phyloP scores from a whole-genome alignment of 345 rosid genomes.

The Aegle marmelos region DNA sequence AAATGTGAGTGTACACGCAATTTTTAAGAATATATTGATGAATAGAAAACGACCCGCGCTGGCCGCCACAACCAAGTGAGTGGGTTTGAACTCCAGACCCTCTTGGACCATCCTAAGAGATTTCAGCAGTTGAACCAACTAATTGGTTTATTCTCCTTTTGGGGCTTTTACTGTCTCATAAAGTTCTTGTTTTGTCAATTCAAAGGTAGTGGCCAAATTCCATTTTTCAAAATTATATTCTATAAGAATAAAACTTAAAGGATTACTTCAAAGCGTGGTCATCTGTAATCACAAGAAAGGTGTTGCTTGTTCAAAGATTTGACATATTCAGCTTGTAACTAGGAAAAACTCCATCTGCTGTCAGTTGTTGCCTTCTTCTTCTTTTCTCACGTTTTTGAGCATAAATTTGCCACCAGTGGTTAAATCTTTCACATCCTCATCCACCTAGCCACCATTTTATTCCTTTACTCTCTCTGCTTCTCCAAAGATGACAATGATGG shows the following conservation, averaged over 20 bases:
- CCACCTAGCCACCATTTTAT: neutral
- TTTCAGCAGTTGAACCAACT: neutral
- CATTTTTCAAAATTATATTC: neutral
- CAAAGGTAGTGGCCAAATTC: neutral
- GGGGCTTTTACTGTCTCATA: too few species aligned
- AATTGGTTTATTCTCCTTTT: neutral
- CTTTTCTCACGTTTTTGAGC: neutral
- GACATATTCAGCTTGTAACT: neutral
- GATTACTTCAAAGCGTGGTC: neutral
- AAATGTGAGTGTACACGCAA: slow-evolving; percentile 51
- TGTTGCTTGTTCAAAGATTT: neutral
- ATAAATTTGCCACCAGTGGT: neutral
- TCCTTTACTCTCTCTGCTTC: neutral
- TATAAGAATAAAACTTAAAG: neutral
- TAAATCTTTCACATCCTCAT: neutral
- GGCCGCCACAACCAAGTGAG: neutral
- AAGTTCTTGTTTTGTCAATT: too few species aligned
- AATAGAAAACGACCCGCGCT: neutral
- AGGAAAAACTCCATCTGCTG: neutral
- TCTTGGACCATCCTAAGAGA: neutral
- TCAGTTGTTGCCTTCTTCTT: neutral
- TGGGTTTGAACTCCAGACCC: neutral
- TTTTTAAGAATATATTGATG: neutral
- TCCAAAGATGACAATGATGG: neutral
- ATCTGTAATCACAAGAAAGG: neutral